Conservation (phyloP, 495 filamentous ascomycete species). For the Xylaria telfairii region DNA sequence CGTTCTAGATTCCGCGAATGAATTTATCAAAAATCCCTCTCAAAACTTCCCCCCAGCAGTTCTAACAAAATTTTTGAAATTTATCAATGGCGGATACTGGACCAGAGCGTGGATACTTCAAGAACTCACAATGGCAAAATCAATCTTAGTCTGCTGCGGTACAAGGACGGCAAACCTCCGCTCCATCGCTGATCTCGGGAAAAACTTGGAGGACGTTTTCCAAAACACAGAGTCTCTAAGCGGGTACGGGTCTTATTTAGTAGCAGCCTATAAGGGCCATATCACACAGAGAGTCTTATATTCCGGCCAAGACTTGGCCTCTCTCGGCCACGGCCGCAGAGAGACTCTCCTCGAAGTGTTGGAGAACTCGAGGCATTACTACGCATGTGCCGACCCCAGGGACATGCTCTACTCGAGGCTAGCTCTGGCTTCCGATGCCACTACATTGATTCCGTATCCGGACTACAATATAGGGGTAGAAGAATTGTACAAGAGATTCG, state of each 20-base stretch:
- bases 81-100: background rate
- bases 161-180: background rate
- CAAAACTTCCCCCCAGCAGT: background rate
- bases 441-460: background rate
- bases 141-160: background rate
- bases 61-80: background rate
- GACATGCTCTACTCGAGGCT: background rate
- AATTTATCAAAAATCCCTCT: background rate
- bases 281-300: background rate
- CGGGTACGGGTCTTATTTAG: background rate
- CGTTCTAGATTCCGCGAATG: background rate
- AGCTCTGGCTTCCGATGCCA: background rate
- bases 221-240: background rate
- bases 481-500: background rate
- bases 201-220: background rate
- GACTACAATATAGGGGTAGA: background rate
- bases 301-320: background rate
- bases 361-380: background rate
- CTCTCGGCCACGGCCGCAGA: background rate
- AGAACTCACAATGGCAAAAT: background rate
- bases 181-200: background rate
- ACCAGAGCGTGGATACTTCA: conserved; percentile 3
- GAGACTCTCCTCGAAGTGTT: background rate
- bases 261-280: background rate
- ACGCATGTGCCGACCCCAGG: background rate